Evolutionary conservation across 2,329 filamentous ascomycete genomes (phyloP).

Genomic region (Trichoderma cornu-damae): DNA sequence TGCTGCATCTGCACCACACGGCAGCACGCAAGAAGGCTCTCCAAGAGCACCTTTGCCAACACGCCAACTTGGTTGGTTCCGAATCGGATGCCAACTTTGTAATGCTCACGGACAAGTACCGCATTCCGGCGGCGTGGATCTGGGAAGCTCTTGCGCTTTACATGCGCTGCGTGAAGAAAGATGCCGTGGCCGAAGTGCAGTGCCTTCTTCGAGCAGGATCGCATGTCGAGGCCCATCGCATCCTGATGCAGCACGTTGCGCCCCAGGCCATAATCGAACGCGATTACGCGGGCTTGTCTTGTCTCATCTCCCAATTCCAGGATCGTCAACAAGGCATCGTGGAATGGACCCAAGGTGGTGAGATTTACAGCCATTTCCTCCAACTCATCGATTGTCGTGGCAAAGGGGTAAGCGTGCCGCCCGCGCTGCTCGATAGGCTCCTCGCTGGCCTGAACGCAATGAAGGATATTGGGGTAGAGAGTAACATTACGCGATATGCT

Average conservation of each 20-base stretch:
- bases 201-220: constrained; percentile 74
- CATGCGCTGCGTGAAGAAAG: constrained; percentile 66
- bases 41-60: constrained; percentile 67
- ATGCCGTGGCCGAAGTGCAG: constrained; percentile 66
- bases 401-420: constrained; percentile 38
- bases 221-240: constrained; percentile 75
- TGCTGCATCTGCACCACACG: constrained; percentile 66
- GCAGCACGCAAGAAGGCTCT: constrained; percentile 60
- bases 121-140: constrained; percentile 72
- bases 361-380: constrained; percentile 66
- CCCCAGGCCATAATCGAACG: constrained; percentile 77
- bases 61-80: constrained; percentile 61
- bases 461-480: constrained; percentile 40
- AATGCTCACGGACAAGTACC: constrained; percentile 58
- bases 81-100: constrained; percentile 53
- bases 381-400: constrained; percentile 43
- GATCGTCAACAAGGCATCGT: constrained; percentile 55
- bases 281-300: constrained; percentile 65
- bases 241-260: constrained; percentile 74
- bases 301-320: constrained; percentile 67
- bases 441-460: constrained; percentile 52
- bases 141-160: constrained; percentile 82
- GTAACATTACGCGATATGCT: constrained; percentile 54
- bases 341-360: constrained; percentile 74
- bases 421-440: constrained; percentile 51